Base-by-base conservation (phyloP, 2,329 filamentous ascomycete genomes). In the Penicillium fuscoglaucum region DNA sequence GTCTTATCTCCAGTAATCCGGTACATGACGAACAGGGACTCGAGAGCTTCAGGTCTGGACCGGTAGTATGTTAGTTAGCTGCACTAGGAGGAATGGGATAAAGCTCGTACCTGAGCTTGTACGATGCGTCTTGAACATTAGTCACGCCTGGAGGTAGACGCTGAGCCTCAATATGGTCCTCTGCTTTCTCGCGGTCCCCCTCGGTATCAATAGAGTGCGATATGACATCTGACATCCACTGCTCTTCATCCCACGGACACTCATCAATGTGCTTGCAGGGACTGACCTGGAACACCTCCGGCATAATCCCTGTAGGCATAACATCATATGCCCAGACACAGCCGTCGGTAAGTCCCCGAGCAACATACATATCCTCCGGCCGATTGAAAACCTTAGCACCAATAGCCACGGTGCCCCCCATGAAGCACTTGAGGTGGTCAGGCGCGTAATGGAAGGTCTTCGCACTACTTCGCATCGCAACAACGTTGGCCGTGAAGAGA, bases 281-380 rank as follows among this genome's bases (percentile, higher is more conserved):
- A 6, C 81, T 73, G 58, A 85, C 77, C 45, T 81, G 74, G 61
- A 85, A 82, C 15, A 78, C 72, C 68, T 88, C 85, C 1, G 85
- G 84, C 84, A 87, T 87, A 57, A 88, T 81, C 2, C 84, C 84
- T 2, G 81, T 75, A 0, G 83, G 81, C 58, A 82, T 81, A 8
- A 78, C 73, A 58, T 82, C 79, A 70, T 87, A 87, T 0, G 83
- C 81, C 84, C 84, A 88, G 31, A 87, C 81, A 66, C 85, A 87
- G 2, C 82, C 83, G 53, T 87, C 81, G 0, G 83, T 82, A 46
- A 87, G 72, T 64, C 84, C 82, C 31, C 79, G 77, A 6, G 83
- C 85, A 47, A 85, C 80, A 1, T 75, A 72, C 48, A 87, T 73
- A 61, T 87, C 84, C n/a, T 78, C 76, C 1, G 79, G 70, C 9